phyloP scores from a whole-genome alignment of 345 rosid genomes.

The Rhizophora apiculata region DNA sequence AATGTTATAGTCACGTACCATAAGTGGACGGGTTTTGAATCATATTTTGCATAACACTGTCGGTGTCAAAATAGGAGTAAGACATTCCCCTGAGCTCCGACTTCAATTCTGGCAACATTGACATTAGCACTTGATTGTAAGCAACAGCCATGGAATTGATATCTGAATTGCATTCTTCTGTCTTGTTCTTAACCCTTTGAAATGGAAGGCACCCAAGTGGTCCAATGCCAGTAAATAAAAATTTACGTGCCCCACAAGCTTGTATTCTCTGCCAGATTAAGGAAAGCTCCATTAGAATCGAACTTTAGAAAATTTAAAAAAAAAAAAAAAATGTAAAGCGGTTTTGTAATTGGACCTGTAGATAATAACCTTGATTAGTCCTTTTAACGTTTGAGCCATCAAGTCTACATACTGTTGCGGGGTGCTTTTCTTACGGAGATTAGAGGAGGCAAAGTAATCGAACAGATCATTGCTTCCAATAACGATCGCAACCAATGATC shows the following conservation, averaged over 20 bases:
- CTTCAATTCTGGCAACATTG: conserved; percentile 38
- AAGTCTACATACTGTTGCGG: conserved; percentile 40
- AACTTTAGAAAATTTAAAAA: background rate
- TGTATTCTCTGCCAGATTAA: conserved; percentile 37
- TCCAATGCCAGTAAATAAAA: conserved; percentile 45
- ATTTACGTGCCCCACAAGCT: conserved; percentile 46
- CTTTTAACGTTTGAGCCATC: conserved; percentile 49
- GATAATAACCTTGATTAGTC: conserved; percentile 52
- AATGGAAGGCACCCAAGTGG: conserved; percentile 58
- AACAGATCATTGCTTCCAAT: conserved; percentile 71
- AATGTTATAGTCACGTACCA: conserved; percentile 30
- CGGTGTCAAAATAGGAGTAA: conserved; percentile 59
- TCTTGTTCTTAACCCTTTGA: conserved; percentile 36
- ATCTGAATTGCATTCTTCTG: conserved; percentile 41
- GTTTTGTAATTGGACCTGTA: background rate
- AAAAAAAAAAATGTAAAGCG: background rate
- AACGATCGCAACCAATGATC: conserved; percentile 47
- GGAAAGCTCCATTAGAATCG: background rate
- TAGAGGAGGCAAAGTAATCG: conserved; percentile 39
- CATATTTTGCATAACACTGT: conserved; percentile 31
- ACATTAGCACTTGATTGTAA: conserved; percentile 44
- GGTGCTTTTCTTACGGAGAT: conserved; percentile 28
- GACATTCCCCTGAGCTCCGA: conserved; percentile 37
- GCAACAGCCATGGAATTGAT: conserved; percentile 35
- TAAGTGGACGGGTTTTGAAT: conserved; percentile 43